phyloP scores from a whole-genome alignment of 2,329 filamentous ascomycete species.

The Phaeosphaeria sp. region DNA sequence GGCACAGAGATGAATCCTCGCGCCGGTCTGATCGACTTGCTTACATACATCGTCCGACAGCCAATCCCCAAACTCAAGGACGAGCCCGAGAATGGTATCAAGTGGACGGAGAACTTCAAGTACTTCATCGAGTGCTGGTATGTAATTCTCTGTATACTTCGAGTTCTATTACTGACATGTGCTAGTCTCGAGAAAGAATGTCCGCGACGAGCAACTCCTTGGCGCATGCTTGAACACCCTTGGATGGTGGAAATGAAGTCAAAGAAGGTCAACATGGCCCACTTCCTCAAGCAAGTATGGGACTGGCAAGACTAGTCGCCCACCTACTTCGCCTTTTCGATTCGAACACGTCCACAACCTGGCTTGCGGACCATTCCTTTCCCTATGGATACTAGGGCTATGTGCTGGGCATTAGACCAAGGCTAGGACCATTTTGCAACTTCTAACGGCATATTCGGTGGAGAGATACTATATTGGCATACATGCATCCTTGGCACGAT shows the following conservation, averaged over 20 bases:
- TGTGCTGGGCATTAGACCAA: conserved; percentile 45
- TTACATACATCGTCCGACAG: conserved; percentile 97
- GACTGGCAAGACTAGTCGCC: conserved; percentile 78
- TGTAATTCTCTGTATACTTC: conserved; percentile 50
- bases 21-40: conserved; percentile 89
- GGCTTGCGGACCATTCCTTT: conserved; percentile 10
- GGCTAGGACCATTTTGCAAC: conserved; percentile 2
- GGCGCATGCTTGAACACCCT: conserved; percentile 98
- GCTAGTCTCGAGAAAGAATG: conserved; percentile 91
- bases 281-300: conserved; percentile 94
- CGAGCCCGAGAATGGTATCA: conserved; percentile 85
- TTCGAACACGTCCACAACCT: conserved; percentile 6
- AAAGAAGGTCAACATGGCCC: conserved; percentile 97
- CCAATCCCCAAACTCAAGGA: conserved; percentile 95
- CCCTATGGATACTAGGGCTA: conserved; percentile 36
- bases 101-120: conserved; percentile 97
- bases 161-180: conserved; percentile 24
- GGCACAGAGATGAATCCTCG: conserved; percentile 94
- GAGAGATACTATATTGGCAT: not conserved
- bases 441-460: not conserved
- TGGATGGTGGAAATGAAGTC: conserved; percentile 98
- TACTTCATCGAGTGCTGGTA: conserved; percentile 99
- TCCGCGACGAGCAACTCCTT: conserved; percentile 84
- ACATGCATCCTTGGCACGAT: not conserved
- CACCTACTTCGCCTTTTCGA: conserved; percentile 5